Evolutionary conservation across 495 filamentous ascomycete species (phyloP).

Genomic region (Penicillium antarcticum): DNA sequence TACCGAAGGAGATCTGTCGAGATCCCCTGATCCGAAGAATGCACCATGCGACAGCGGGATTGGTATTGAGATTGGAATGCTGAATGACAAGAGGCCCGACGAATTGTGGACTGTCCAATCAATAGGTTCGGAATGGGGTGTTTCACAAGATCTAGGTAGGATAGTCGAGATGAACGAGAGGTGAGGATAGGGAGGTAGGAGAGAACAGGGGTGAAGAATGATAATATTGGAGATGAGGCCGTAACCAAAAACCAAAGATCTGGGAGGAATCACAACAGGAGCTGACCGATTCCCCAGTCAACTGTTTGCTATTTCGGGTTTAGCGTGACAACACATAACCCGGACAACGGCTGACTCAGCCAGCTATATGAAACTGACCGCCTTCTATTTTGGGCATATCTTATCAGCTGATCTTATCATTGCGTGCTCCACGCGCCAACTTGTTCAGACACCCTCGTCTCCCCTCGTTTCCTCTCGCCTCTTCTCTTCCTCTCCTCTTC

Average conservation of each 20-base stretch:
- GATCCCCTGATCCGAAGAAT: constrained; percentile 48
- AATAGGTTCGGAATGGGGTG: constrained; percentile 2
- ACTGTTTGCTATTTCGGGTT: constrained; percentile 40
- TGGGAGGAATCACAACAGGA: constrained; percentile 22
- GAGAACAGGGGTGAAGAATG: neutral
- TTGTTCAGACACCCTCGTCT: no score
- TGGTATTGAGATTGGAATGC: constrained; percentile 13
- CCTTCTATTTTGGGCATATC: constrained; percentile 17
- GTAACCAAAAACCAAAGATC: constrained; percentile 12
- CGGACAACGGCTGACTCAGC: constrained; percentile 37
- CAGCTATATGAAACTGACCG: constrained; percentile 22
- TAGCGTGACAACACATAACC: constrained; percentile 41
- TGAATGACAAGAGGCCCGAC: constrained; percentile 3
- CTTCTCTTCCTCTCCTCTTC: neutral
- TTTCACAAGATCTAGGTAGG: neutral
- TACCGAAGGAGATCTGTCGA: constrained; percentile 45
- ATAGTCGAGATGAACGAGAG: neutral
- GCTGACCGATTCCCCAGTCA: constrained; percentile 25
- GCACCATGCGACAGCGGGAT: constrained; percentile 40
- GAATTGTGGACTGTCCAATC: neutral
- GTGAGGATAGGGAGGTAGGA: constrained; percentile 7
- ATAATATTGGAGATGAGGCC: constrained; percentile 11
- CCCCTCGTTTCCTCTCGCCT: neutral
- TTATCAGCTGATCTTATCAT: constrained; percentile 19
- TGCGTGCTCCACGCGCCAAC: neutral